Base-by-base conservation (phyloP, 257 asterid species). In the Petrea volubilis region DNA sequence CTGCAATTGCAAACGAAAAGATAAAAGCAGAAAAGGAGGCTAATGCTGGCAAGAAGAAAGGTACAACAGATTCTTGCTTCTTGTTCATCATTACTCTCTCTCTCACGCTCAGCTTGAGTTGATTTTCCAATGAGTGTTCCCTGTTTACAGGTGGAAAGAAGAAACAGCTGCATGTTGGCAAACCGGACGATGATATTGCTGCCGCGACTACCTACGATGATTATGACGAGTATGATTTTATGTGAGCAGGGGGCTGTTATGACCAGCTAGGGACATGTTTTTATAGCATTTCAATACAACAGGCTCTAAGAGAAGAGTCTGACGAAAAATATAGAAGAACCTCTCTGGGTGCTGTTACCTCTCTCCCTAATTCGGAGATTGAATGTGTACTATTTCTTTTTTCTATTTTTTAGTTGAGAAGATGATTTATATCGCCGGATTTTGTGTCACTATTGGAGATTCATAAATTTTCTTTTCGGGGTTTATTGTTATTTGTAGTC, bases 1-100 rank as follows among this genome's bases (percentile, higher is more conserved):
- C 98, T 60, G 99, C 99, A 64, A 84, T 95, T 46, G 99, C 98
- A 63, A 92, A 92, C 70, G 99, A 95, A 79, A 95, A 95, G 82
- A 88, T 95, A 47, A 95, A 92, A 76, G 96, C 93, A 4, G 99
- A 95, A 80, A 92, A 93, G 73, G 99, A 94, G 71, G 95, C 96
- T 31, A 91, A 82, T 77, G 90, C 96, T 7, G 84, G 92, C 82
- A 95, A 92, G 78, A 95, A 92, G 93, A 95, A 90, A 51, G 93
- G 98, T 92, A 80, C 31, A 44, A 44, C 65, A 3, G 31, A 38
- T 38, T 38, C 43, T n/a, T n/a, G n/a, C n/a, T n/a, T n/a, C n/a
- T n/a, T n/a, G n/a, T n/a, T n/a, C n/a, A n/a, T n/a, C n/a, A n/a
- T n/a, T n/a, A n/a, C n/a, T n/a, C n/a, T n/a, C n/a, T n/a, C n/a